phyloP scores from a whole-genome alignment of 805 yeast genomes.

The Candida peoriensis region DNA sequence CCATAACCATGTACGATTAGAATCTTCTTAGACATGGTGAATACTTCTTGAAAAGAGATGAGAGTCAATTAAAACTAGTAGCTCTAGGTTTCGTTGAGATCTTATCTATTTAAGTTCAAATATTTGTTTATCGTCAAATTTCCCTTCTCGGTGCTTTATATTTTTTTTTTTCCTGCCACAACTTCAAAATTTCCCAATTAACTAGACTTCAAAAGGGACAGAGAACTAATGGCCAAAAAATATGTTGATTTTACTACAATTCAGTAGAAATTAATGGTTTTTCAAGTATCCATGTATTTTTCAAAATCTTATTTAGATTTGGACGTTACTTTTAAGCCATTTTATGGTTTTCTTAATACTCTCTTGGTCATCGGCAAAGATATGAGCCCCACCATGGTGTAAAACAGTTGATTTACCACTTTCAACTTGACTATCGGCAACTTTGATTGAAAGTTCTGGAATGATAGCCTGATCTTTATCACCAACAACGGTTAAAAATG shows the following conservation, averaged over 20 bases:
- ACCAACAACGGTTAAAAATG: slow-evolving; percentile 5
- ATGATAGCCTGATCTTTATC: background rate
- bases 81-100: background rate
- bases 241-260: too few species aligned
- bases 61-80: too few species aligned
- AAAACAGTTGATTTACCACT: background rate
- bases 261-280: too few species aligned
- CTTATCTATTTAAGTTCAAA: background rate
- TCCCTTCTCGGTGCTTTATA: too few species aligned
- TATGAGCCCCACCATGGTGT: slow-evolving; percentile 3
- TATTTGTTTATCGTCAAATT: too few species aligned
- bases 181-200: too few species aligned
- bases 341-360: background rate
- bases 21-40: too few species aligned
- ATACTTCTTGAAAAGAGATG: background rate
- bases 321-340: slow-evolving; percentile 5
- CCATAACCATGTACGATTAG: slow-evolving; percentile 3
- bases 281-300: too few species aligned
- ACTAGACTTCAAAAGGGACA: too few species aligned
- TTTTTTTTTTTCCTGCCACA: too few species aligned
- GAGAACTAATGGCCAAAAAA: too few species aligned
- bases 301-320: too few species aligned
- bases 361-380: slow-evolving; percentile 3
- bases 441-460: slow-evolving; percentile 1
- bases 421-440: background rate